Evolutionary conservation across 179 eudicot species (phyloP).

Genomic region (Silene vulgaris): DNA sequence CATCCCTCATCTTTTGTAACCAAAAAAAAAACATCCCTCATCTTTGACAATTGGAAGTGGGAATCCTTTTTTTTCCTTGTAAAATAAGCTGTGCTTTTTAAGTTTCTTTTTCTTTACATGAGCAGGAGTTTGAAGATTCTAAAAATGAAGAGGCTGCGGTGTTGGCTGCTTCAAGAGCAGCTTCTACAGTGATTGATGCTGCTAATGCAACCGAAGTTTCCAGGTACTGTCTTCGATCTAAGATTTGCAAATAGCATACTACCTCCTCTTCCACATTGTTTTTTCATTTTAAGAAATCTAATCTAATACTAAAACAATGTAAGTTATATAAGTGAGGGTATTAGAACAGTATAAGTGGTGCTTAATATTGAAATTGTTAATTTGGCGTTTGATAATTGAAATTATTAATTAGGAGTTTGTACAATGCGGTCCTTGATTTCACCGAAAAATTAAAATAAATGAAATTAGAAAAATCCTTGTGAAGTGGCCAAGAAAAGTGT

Average conservation of each 20-base stretch:
- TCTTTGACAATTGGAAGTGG: background rate
- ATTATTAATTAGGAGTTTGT: background rate
- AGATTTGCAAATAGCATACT: background rate
- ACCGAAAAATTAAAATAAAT: background rate
- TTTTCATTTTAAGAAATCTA: background rate
- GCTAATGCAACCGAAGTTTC: constrained; percentile 64
- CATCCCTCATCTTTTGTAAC: background rate
- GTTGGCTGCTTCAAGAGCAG: constrained; percentile 81
- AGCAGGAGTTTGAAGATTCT: constrained; percentile 53
- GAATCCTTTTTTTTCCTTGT: background rate
- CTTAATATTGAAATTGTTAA: background rate
- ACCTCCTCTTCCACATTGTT: background rate
- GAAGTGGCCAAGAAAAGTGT: background rate
- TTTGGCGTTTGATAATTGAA: background rate
- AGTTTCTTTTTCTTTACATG: background rate
- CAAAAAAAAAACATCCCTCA: background rate
- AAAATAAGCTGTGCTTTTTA: constrained; percentile 4
- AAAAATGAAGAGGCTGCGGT: constrained; percentile 88
- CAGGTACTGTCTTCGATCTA: constrained; percentile 42
- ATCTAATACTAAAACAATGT: background rate
- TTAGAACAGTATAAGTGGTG: background rate
- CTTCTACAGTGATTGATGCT: constrained; percentile 91
- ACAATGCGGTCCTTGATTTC: background rate
- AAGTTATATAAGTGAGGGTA: background rate
- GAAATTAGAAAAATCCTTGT: background rate